Evolutionary conservation across 2,329 filamentous ascomycete species (phyloP).

Genomic region (Eurotiales sp.): DNA sequence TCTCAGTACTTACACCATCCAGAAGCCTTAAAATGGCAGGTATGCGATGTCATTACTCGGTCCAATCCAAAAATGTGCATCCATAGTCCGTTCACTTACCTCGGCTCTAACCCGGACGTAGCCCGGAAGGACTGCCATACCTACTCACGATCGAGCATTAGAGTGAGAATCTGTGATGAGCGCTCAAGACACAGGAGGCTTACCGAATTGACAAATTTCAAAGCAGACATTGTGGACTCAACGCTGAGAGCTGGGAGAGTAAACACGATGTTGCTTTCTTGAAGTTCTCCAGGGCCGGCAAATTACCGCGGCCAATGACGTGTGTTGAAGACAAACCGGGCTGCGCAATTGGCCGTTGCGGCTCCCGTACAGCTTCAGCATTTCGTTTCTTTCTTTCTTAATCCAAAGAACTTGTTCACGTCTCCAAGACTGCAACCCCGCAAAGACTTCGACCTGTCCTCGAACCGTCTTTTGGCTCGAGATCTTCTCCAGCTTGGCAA

Average conservation of each 20-base stretch:
- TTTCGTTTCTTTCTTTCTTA: too few species aligned
- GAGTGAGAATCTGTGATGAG: neutral
- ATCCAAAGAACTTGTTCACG: too few species aligned
- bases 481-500: conserved; percentile 6
- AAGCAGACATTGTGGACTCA: conserved; percentile 45
- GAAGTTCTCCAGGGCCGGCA: neutral
- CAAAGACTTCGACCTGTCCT: neutral
- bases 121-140: conserved; percentile 81
- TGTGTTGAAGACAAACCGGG: neutral
- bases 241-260: neutral
- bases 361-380: conserved; percentile 1
- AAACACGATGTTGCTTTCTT: neutral
- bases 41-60: neutral
- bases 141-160: conserved; percentile 49
- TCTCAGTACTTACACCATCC: conserved; percentile 36
- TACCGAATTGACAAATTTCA: conserved; percentile 64
- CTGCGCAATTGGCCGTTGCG: conserved; percentile 9
- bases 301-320: neutral
- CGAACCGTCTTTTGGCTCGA: neutral
- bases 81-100: conserved; percentile 54
- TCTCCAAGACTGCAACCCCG: neutral
- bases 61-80: neutral
- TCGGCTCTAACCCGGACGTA: conserved; percentile 83
- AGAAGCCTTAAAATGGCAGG: conserved; percentile 26
- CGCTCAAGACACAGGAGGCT: conserved; percentile 23